Base-by-base conservation (phyloP, 371 early-diverging fungal species). In the Globomyces sp. region DNA sequence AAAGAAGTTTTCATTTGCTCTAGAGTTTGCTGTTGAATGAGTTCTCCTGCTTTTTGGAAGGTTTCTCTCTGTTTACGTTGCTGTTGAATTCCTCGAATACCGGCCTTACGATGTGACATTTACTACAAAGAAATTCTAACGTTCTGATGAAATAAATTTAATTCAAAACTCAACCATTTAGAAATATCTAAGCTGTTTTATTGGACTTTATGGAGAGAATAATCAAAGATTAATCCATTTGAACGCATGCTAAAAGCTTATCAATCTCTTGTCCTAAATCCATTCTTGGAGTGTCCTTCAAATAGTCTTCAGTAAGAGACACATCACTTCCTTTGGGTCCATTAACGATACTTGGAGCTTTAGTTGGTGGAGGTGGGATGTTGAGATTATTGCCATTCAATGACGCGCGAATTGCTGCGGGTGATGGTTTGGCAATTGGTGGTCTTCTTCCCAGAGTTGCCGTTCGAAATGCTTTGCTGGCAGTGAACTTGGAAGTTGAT, bases 1-100 rank as follows among this genome's bases (percentile, higher is more conserved):
- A 97, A 82, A 64, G 94, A 94, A 13, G 74, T 72, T 63, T 89
- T 86, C 36, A 95, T 58, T 42, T 60, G 72, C 45, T 71, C 75
- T 1, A 82, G 73, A 47, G 79, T 77, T 64, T 77, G 68, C 11
- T 60, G 52, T 1, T 71, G 70, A 2, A 83, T 66, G 46, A 67
- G 74, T 43, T 69, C 58, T 42, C 79, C 80, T 24, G 64, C 70
- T 6, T 68, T 63, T 49, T 71, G 68, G 58, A 83, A 79, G 37
- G 70, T 70, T 48, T 74, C 70, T n/a, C 50, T 63, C 4, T 42
- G 42, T 10, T n/a, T 52, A 11, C 42, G 5, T 63, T 63, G 46
- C 9, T 48, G 51, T 42, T 63, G 63, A 10, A 63, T 10, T 39
- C 63, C 63, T 11, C 40, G 4, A 4, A 63, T 36, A 34, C 63